Percentiles rank a stretch among this genome's conserved stretches.
These are phyloP conservation scores for Aphanomyces euteiches DNA, from an alignment of 352 stramenopile species.

Conservation along the genomic window DNA sequence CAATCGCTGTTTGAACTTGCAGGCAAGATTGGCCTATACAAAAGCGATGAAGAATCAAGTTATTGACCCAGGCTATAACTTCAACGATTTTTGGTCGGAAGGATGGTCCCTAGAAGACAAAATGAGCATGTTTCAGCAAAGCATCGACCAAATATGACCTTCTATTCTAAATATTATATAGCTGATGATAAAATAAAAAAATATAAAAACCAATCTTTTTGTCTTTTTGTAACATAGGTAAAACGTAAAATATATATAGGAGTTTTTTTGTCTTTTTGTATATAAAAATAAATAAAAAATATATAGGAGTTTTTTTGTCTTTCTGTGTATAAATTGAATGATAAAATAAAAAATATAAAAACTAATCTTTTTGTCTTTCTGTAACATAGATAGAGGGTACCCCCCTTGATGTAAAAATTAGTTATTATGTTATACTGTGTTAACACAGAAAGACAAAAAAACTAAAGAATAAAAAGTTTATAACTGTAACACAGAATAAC, in stretches of 20 bases:
- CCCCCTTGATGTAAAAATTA: conserved; percentile 1
- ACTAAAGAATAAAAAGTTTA: background rate
- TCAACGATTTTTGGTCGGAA: conserved; percentile 5
- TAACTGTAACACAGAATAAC: conserved; percentile 3
- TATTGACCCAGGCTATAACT: conserved; percentile 5
- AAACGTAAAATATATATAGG: too few species aligned
- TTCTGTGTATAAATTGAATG: too few species aligned
- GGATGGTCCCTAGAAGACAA: conserved; percentile 1
- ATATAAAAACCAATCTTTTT: too few species aligned
- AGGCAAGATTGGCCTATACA: conserved; percentile 5
- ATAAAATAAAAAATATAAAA: too few species aligned
- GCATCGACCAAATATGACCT: conserved; percentile 5
- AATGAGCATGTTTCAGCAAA: conserved; percentile 4
- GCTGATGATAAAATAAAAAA: background rate
- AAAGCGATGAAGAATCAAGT: conserved; percentile 4
- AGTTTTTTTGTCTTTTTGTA: too few species aligned
- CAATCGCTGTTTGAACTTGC: conserved; percentile 5
- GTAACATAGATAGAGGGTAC: background rate
- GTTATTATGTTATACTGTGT: too few species aligned
- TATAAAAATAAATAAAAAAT: too few species aligned
- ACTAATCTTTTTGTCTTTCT: background rate
- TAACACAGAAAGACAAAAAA: conserved; percentile 6
- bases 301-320: too few species aligned
- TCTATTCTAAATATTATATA: conserved; percentile 7
- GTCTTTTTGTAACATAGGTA: too few species aligned